Conservation (phyloP, 1,284 basidiomycete species). For the Termitomyces sp. region DNA sequence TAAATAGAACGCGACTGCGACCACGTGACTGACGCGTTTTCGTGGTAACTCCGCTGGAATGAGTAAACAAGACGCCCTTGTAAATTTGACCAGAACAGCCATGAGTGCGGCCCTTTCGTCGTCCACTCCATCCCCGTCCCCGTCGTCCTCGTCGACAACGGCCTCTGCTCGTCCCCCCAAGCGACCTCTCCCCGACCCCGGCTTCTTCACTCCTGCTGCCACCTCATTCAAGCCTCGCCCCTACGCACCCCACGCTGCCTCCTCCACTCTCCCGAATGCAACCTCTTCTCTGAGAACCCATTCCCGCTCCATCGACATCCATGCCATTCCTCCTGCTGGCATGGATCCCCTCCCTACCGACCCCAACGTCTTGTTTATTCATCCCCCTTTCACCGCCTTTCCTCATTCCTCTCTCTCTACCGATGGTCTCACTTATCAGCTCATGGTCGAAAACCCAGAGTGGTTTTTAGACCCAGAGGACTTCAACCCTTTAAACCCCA, state of each 20-base stretch:
- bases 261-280: constrained; percentile 20
- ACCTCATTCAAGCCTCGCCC: constrained; percentile 56
- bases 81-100: constrained; percentile 1
- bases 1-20: constrained; percentile 13
- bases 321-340: constrained; percentile 43
- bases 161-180: constrained; percentile 34
- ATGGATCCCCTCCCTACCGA: constrained; percentile 65
- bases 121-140: neutral
- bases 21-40: constrained; percentile 34
- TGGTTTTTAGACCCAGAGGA: constrained; percentile 72
- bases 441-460: constrained; percentile 64
- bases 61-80: constrained; percentile 24
- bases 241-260: constrained; percentile 37
- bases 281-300: constrained; percentile 21
- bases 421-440: constrained; percentile 62
- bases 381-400: constrained; percentile 62
- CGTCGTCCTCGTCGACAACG: constrained; percentile 12
- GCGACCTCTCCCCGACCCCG: constrained; percentile 43
- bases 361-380: constrained; percentile 59
- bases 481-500: constrained; percentile 47
- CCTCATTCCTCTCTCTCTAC: constrained; percentile 54
- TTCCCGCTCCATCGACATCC: constrained; percentile 29
- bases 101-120: neutral
- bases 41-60: constrained; percentile 30
- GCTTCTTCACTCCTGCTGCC: constrained; percentile 56